These are phyloP conservation scores for Phialemoniopsis sp. DNA, from an alignment of 2,329 filamentous ascomycete species.

Conservation along the genomic window DNA sequence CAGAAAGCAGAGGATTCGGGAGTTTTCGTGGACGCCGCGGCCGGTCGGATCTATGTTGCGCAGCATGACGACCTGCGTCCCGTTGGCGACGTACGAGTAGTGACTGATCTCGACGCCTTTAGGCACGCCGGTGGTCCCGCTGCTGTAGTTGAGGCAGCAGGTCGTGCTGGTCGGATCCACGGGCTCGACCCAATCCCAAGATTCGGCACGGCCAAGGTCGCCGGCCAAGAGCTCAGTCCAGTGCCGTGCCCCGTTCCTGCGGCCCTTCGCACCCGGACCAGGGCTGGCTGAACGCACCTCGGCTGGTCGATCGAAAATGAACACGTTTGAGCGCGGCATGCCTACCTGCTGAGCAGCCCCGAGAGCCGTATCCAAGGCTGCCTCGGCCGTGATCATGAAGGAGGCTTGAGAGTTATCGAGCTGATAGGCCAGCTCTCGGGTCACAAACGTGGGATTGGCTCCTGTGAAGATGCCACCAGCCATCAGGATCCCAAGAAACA, in stretches of 20 bases:
- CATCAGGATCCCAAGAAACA: constrained; percentile 72
- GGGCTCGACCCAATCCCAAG: constrained; percentile 61
- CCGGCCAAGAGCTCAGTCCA: constrained; percentile 60
- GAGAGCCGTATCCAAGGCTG: constrained; percentile 56
- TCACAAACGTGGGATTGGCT: constrained; percentile 42
- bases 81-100: constrained; percentile 70
- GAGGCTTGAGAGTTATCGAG: constrained; percentile 65
- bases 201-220: constrained; percentile 39
- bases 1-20: constrained; percentile 60
- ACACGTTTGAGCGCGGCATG: constrained; percentile 52
- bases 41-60: constrained; percentile 39
- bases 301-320: constrained; percentile 55
- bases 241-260: constrained; percentile 42
- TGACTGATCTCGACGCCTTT: constrained; percentile 86
- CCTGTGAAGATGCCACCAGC: constrained; percentile 76
- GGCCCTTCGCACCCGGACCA: constrained; percentile 12
- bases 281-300: constrained; percentile 27
- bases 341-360: constrained; percentile 59
- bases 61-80: constrained; percentile 52
- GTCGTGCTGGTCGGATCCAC: constrained; percentile 45
- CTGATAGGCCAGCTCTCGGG: constrained; percentile 71
- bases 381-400: constrained; percentile 62
- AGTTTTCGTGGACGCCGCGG: constrained; percentile 28
- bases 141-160: constrained; percentile 75
- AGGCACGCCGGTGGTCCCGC: constrained; percentile 74